phyloP scores from a whole-genome alignment of 2,329 filamentous ascomycete species.

The Cordyceps militaris region DNA sequence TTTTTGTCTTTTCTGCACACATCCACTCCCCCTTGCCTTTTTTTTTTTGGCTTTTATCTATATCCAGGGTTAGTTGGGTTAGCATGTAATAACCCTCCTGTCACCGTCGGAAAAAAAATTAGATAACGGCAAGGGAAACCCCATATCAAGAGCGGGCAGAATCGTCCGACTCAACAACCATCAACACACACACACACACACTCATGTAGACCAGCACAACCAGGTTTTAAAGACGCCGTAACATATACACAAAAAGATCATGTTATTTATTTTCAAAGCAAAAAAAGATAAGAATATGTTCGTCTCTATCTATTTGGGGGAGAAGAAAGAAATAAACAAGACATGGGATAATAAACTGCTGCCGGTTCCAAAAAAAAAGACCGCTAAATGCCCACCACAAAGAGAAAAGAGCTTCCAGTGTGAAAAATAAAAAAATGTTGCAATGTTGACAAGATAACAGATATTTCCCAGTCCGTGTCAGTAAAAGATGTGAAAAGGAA shows the following conservation, averaged over 20 bases:
- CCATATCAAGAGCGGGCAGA: no score
- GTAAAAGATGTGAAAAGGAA: not conserved
- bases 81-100: not conserved
- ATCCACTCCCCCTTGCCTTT: not conserved
- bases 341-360: not conserved
- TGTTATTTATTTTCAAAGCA: not conserved
- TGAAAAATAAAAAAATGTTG: not conserved
- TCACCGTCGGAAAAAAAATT: not conserved
- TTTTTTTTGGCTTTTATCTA: not conserved
- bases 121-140: no score
- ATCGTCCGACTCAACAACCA: no score
- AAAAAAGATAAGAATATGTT: not conserved
- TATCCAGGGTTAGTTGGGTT: no score
- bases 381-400: slow-evolving; percentile 12
- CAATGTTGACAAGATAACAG: not conserved
- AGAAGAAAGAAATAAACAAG: not conserved
- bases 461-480: slow-evolving; percentile 2
- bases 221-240: no score
- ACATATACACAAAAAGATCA: no score
- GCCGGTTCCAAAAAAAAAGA: not conserved
- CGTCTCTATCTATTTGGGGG: not conserved
- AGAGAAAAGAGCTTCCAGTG: not conserved
- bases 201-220: no score
- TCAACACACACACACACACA: no score
- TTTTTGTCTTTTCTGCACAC: not conserved